phyloP scores from a whole-genome alignment of 2,329 filamentous ascomycete genomes.

The Phialophora macrospora region DNA sequence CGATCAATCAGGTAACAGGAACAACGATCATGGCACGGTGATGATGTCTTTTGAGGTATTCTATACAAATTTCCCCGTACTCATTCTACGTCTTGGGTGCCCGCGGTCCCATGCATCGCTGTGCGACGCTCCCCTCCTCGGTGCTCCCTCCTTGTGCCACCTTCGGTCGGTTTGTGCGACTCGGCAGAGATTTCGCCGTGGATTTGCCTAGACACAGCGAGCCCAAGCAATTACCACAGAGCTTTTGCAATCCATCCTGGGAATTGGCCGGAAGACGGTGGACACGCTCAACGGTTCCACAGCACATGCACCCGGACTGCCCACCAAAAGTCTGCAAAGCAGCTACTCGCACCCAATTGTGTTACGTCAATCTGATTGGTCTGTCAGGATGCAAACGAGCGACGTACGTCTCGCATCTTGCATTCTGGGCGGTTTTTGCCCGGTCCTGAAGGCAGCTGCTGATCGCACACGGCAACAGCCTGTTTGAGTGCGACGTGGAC shows the following conservation, averaged over 20 bases:
- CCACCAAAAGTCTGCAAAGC: neutral
- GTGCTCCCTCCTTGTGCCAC: neutral
- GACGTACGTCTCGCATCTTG: neutral
- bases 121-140: neutral
- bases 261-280: conserved; percentile 1
- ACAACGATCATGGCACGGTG: conserved; percentile 2
- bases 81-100: conserved; percentile 11
- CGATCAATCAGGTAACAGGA: conserved; percentile 19
- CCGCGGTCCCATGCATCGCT: conserved; percentile 1
- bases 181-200: neutral
- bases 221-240: conserved; percentile 5
- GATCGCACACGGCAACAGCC: neutral
- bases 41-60: conserved; percentile 11
- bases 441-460: neutral
- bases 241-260: neutral
- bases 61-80: conserved; percentile 13
- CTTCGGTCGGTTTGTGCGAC: conserved; percentile 5
- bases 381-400: neutral
- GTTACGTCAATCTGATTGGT: neutral
- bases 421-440: neutral
- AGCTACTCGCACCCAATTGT: neutral
- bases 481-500: neutral
- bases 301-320: neutral
- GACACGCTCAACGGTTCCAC: conserved; percentile 14
- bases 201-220: conserved; percentile 7